Evolutionary conservation across 495 filamentous ascomycete genomes (phyloP).

Genomic region (Trichoderma orchidacearum): DNA sequence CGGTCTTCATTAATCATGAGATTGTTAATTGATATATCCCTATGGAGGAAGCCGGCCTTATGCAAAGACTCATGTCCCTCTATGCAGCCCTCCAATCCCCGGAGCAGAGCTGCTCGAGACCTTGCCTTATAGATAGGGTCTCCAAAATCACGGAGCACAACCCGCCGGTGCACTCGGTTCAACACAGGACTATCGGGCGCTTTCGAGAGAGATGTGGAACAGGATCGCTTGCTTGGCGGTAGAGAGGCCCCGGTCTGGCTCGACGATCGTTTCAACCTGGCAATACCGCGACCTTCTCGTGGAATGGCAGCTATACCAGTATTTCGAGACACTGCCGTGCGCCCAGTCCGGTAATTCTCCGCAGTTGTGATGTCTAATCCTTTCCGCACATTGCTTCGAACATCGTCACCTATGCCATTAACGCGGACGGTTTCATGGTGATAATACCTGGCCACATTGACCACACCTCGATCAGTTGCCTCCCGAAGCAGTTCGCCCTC

Average conservation of each 20-base stretch:
- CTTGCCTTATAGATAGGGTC: conserved; percentile 25
- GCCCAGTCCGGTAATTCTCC: conserved; percentile 18
- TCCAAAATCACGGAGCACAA: conserved; percentile 27
- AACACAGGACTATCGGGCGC: conserved; percentile 3
- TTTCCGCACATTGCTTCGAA: conserved; percentile 18
- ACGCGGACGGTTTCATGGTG: conserved; percentile 29
- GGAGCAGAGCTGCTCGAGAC: conserved; percentile 19
- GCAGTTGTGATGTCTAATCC: conserved; percentile 22
- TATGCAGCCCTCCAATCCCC: conserved; percentile 24
- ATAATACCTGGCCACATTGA: conserved; percentile 28
- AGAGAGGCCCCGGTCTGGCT: conserved; percentile 10
- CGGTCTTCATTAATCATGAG: conserved; percentile 26
- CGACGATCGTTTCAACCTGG: conserved; percentile 21
- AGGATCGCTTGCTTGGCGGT: conserved; percentile 13
- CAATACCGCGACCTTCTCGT: conserved; percentile 12
- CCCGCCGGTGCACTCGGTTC: conserved; percentile 29
- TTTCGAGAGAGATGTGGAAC: conserved; percentile 13
- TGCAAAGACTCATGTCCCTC: conserved; percentile 17
- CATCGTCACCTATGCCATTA: conserved; percentile 17
- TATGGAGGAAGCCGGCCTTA: conserved; percentile 18
- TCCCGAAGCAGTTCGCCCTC: conserved; percentile 26
- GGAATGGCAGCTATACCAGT: conserved; percentile 7
- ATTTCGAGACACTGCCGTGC: conserved; percentile 9
- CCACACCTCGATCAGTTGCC: conserved; percentile 21
- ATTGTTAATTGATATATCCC: conserved; percentile 26